These are phyloP conservation scores for Dictyophora rubrovolvata DNA, from an alignment of 768 basidiomycete genomes.

Conservation along the genomic window DNA sequence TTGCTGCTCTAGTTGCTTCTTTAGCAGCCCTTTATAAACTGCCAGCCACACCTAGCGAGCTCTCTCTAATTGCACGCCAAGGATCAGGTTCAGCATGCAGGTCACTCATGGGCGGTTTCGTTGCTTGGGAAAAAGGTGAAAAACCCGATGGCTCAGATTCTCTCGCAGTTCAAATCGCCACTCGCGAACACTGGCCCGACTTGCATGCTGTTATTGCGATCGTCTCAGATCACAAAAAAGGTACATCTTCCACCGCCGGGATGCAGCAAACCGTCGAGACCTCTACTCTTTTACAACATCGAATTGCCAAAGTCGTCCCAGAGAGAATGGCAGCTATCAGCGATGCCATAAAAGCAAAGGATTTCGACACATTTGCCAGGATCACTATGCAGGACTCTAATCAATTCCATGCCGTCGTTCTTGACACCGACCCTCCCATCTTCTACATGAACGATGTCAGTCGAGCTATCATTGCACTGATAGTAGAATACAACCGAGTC, in stretches of 20 bases:
- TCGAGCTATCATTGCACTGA: conserved; percentile 80
- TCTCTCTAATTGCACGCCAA: conserved; percentile 92
- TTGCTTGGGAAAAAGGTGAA: conserved; percentile 83
- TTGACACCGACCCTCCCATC: conserved; percentile 96
- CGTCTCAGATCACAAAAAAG: conserved; percentile 93
- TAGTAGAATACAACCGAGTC: conserved; percentile 89
- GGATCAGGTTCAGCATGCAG: conserved; percentile 98
- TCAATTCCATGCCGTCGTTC: conserved; percentile 95
- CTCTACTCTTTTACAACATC: conserved; percentile 75
- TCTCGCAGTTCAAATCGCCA: conserved; percentile 78
- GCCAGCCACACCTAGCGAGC: conserved; percentile 62
- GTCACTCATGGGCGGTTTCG: conserved; percentile 94
- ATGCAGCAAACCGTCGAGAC: conserved; percentile 99
- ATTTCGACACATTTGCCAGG: conserved; percentile 82
- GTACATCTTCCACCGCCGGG: conserved; percentile 86
- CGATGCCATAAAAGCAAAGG: conserved; percentile 63
- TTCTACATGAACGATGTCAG: conserved; percentile 99
- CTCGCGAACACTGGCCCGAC: conserved; percentile 83
- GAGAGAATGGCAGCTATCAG: conserved; percentile 73
- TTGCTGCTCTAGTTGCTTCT: conserved; percentile 88
- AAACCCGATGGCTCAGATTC: conserved; percentile 70
- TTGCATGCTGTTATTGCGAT: conserved; percentile 97
- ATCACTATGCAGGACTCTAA: conserved; percentile 98
- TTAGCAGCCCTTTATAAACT: conserved; percentile 81
- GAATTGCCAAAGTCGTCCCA: conserved; percentile 81